Evolutionary conservation across 2,329 filamentous ascomycete species (phyloP).

Genomic region (Colletotrichum cordylinicola): DNA sequence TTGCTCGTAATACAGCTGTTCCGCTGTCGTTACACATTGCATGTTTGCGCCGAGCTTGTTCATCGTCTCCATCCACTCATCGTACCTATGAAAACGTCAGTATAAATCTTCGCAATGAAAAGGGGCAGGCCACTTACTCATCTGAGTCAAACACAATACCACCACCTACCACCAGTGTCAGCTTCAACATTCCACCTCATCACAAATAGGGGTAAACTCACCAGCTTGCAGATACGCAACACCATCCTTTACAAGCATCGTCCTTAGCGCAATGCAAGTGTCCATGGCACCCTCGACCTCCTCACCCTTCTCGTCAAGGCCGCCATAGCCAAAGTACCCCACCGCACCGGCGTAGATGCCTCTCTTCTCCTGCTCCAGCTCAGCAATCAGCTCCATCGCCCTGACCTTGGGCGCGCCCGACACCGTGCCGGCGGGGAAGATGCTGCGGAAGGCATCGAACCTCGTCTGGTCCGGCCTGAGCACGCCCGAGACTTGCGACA

Average conservation of each 20-base stretch:
- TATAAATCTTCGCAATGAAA: no score
- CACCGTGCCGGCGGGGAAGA: slow-evolving; percentile 96
- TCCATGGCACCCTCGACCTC: slow-evolving; percentile 88
- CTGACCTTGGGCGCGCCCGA: slow-evolving; percentile 94
- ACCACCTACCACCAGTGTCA: slow-evolving; percentile 57
- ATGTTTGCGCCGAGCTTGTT: slow-evolving; percentile 95
- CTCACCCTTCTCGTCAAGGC: slow-evolving; percentile 67
- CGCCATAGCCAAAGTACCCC: slow-evolving; percentile 92
- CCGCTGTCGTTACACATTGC: slow-evolving; percentile 84
- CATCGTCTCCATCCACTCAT: slow-evolving; percentile 92
- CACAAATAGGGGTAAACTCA: slow-evolving; percentile 32
- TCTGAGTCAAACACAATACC: slow-evolving; percentile 96
- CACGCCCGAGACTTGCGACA: slow-evolving; percentile 94
- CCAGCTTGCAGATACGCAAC: slow-evolving; percentile 89
- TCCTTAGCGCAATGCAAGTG: slow-evolving; percentile 80
- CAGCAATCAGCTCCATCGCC: slow-evolving; percentile 96
- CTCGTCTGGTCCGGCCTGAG: slow-evolving; percentile 82
- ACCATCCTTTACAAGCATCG: slow-evolving; percentile 93
- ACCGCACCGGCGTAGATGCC: slow-evolving; percentile 96
- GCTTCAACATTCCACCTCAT: background rate
- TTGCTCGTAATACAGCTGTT: slow-evolving; percentile 62
- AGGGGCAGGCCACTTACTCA: slow-evolving; percentile 38
- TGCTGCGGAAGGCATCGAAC: slow-evolving; percentile 94
- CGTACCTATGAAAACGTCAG: slow-evolving; percentile 53
- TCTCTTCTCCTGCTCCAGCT: slow-evolving; percentile 91